Percentiles rank a stretch among this genome's conserved stretches.
phyloP scores from a whole-genome alignment of 202 grass and related monocot genomes.

The Carex sylvatica region DNA sequence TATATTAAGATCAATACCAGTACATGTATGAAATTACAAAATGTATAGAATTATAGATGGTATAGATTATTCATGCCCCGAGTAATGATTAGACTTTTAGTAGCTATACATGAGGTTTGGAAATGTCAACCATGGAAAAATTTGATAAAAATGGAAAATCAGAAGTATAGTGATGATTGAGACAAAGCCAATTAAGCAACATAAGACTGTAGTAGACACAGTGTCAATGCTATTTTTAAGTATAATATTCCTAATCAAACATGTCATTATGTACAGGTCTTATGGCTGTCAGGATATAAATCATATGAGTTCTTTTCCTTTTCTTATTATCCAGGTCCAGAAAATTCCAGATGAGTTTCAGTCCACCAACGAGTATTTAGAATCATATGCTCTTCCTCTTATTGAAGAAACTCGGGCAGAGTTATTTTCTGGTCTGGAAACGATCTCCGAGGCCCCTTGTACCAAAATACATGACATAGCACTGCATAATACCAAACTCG shows the following conservation, averaged over 20 bases:
- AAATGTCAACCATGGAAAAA: not conserved
- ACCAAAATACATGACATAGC: constrained; percentile 50
- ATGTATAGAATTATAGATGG: not conserved
- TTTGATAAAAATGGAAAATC: not conserved
- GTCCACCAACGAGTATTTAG: constrained; percentile 42
- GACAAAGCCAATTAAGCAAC: not conserved
- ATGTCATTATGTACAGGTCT: not conserved
- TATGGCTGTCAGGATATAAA: constrained; percentile 7
- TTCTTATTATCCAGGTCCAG: constrained; percentile 39
- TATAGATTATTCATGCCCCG: not conserved
- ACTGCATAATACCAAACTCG: not conserved
- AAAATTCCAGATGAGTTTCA: constrained; percentile 48
- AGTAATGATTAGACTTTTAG: not conserved
- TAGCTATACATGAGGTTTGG: not conserved
- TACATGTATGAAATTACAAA: too few species aligned
- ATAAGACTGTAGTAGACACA: not conserved
- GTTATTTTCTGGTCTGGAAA: constrained; percentile 49
- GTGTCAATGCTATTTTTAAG: not conserved
- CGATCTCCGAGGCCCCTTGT: constrained; percentile 43
- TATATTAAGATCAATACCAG: too few species aligned
- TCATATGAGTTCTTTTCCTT: constrained; percentile 2
- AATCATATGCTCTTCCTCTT: constrained; percentile 45
- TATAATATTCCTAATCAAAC: not conserved
- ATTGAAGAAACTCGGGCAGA: constrained; percentile 72
- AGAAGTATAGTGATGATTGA: not conserved